phyloP scores from a whole-genome alignment of 768 basidiomycete genomes.

The Pleurotus pulmonarius region DNA sequence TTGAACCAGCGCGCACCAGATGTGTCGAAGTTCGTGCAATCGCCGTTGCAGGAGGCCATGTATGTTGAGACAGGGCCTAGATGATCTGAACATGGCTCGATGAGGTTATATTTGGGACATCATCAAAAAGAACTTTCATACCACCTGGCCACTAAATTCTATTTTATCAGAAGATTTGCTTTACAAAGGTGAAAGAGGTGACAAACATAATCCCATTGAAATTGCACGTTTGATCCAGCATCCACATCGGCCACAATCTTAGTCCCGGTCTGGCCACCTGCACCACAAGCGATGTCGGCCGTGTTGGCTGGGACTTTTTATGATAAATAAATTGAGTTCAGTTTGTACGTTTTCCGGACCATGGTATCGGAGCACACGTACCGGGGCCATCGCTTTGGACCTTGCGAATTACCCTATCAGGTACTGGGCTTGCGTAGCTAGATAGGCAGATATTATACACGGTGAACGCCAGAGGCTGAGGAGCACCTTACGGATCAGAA shows the following conservation, averaged over 20 bases:
- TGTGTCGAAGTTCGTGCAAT: conserved; percentile 35
- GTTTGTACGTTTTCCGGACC: neutral
- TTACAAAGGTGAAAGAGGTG: neutral
- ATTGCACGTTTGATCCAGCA: conserved; percentile 38
- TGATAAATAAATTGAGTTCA: neutral
- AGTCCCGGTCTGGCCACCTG: conserved; percentile 35
- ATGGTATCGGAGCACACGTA: conserved; percentile 11
- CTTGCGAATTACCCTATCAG: conserved; percentile 28
- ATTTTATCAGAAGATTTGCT: neutral
- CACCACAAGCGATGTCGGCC: conserved; percentile 40
- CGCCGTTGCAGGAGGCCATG: conserved; percentile 46
- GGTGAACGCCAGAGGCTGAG: neutral
- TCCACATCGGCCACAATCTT: conserved; percentile 29
- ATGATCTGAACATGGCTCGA: conserved; percentile 29
- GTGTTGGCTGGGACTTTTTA: conserved; percentile 17
- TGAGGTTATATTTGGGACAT: neutral
- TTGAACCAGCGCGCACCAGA: conserved; percentile 45
- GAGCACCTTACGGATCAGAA: conserved; percentile 29
- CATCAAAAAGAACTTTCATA: conserved; percentile 11
- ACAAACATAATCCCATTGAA: conserved; percentile 42
- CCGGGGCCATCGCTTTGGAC: conserved; percentile 30
- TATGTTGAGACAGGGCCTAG: conserved; percentile 48
- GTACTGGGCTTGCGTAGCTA: conserved; percentile 24
- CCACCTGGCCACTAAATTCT: conserved; percentile 34
- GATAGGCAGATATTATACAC: conserved; percentile 3